Evolutionary conservation across 768 basidiomycete genomes (phyloP), one percentile per base, ranked within the genome.

Genomic region (Pleurotus tuoliensis): DNA sequence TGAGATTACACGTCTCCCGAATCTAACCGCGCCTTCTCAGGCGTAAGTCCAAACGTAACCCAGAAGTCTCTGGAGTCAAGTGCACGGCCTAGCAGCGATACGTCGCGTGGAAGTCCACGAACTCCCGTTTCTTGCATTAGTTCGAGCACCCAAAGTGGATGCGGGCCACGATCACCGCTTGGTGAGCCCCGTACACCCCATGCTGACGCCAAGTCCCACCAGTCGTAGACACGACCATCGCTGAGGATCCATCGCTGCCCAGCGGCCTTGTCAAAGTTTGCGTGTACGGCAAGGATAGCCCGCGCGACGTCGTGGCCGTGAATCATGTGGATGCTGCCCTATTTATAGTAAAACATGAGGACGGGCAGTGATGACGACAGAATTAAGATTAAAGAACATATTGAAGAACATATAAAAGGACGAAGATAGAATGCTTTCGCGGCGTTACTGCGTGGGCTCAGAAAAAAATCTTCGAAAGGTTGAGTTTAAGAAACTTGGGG

Each of bases 21-120:
- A 44, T 68, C 74, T 53, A 75, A 56, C 40, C 71, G 68, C n/a
- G 72, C 71, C 58, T 69, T 72, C 13, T 74, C 51, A 6, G 81
- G 82, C 47, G 66, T 72, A 30, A 82, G 63, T 25, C 64, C 70
- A 60, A 82, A 81, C 3, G 69, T 73, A 15, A 61, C 60, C 84
- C 85, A 87, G 58, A 87, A 86, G 50, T 86, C 84, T 38, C 79
- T 71, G 39, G 82, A 81, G 63, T 86, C 84, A 59, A 85, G 65
- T 3, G 78, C 81, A 30, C 82, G 64, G 0, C 84, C 83, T 13
- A 88, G 66, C 1, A 65, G 24, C 16, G 76, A 77, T 9, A 76
- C 62, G 38, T 74, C 67, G 20, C 86, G 70, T n/a, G 87, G 86
- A 13, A 86, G 67, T 0, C 74, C 80, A 6, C 76, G 70, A 6